These are phyloP conservation scores for Erodium maritimum DNA, from an alignment of 345 rosid species.

Conservation along the genomic window DNA sequence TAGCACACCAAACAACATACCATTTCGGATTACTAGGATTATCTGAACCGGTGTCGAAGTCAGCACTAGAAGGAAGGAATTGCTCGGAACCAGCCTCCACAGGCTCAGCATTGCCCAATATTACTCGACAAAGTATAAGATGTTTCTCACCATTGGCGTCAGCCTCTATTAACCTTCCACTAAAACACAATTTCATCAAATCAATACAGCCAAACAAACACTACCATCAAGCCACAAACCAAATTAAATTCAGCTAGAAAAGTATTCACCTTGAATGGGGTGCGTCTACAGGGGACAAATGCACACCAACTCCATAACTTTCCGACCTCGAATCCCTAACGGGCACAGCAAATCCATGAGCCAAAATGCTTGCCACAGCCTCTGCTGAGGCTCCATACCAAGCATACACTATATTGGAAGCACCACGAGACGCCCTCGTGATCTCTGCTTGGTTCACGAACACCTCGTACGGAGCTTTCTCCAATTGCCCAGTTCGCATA, in stretches of 20 bases:
- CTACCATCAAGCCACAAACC: background rate
- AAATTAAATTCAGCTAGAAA: background rate
- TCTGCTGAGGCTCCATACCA: conserved; percentile 33
- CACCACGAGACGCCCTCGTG: conserved; percentile 17
- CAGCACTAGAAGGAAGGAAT: conserved; percentile 17
- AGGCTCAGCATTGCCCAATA: conserved; percentile 36
- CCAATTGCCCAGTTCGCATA: conserved; percentile 8
- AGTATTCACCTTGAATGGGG: conserved; percentile 22
- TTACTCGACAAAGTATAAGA: conserved; percentile 30
- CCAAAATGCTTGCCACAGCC: conserved; percentile 16
- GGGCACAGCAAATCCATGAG: conserved; percentile 30
- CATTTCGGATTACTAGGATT: conserved; percentile 26
- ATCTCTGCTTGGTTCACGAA: conserved; percentile 24
- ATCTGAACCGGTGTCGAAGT: conserved; percentile 35
- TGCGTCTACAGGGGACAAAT: conserved; percentile 26
- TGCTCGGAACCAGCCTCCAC: conserved; percentile 31
- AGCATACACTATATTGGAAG: conserved; percentile 20
- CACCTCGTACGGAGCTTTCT: conserved; percentile 21
- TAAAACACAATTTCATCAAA: conserved; percentile 6
- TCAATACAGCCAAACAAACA: background rate
- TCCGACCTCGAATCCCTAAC: conserved; percentile 10
- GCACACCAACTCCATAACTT: conserved; percentile 25
- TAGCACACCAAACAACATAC: conserved; percentile 32
- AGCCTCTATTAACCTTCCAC: conserved; percentile 21
- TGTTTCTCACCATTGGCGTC: conserved; percentile 39